Evolutionary conservation across 768 basidiomycete genomes (phyloP), one percentile per base, ranked within the genome.

Genomic region (Punctularia strigosozonata): DNA sequence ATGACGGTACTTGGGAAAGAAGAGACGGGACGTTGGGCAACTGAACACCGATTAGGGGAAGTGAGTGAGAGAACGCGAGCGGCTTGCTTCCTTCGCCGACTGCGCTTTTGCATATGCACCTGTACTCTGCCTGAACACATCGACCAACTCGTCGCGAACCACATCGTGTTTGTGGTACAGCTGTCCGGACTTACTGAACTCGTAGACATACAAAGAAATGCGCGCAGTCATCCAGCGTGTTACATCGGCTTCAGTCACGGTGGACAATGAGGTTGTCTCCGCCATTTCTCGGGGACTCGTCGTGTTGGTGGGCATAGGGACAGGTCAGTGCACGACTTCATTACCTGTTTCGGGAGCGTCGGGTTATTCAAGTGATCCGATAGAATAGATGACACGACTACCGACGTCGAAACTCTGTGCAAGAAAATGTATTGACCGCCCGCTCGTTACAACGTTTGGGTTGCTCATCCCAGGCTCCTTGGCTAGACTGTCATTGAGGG

Each of bases 301-400:
- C 73, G 84, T 92, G 15, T 73, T 97, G 13, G 76, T 97, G 24
- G 92, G 92, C 20, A 85, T 97, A 46, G 86, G 84, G 31, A 65
- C 66, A 61, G 85, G 86, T 84, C 64, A 48, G 46, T 41, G 47
- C n/a, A 38, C 25, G 37, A 28, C 19, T 34, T 39, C 18, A 21
- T 21, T 31, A 24, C 36, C 19, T 17, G 23, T 38, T 37, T n/a
- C 43, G 40, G 14, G 41, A 22, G 31, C 37, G n/a, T 19, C 26
- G 38, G 37, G 49, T 53, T 38, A 56, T 38, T 36, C 38, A 31
- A 33, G 42, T 8, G 15, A 28, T 28, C 26, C 8, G 28, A 38
- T 52, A 68, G 59, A 56, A 53, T 51, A 90, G 87, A 91, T 54
- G 94, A 98, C 57, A 87, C 76, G 24, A 60, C 69, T 13, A 46